These are phyloP conservation scores for Rhizophlyctis rosea DNA, from an alignment of 192 early-diverging fungal genomes.

Conservation along the genomic window DNA sequence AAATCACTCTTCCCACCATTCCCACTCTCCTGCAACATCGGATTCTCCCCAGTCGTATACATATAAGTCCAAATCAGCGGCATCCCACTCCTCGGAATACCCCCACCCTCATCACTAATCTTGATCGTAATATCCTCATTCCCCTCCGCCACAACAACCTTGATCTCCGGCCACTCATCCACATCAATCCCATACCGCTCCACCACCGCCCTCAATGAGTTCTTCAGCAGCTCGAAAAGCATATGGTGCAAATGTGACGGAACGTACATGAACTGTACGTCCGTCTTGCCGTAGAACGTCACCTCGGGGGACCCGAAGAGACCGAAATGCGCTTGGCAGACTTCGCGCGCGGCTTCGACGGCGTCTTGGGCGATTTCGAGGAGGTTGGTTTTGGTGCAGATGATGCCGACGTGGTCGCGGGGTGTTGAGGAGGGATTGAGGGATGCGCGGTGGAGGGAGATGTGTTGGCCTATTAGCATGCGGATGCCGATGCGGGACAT, in stretches of 20 bases:
- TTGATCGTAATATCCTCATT: constrained; percentile 93
- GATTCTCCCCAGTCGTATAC: constrained; percentile 57
- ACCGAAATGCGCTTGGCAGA: constrained; percentile 89
- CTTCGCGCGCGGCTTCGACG: constrained; percentile 82
- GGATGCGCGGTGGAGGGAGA: constrained; percentile 37
- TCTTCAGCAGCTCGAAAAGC: constrained; percentile 97
- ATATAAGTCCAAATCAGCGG: constrained; percentile 95
- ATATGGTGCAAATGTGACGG: constrained; percentile 95
- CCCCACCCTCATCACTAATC: constrained; percentile 92
- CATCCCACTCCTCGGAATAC: constrained; percentile 85
- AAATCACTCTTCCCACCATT: constrained; percentile 34
- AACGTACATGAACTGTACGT: constrained; percentile 94
- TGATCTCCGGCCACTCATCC: constrained; percentile 90
- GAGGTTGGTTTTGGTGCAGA: constrained; percentile 85
- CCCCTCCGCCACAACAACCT: constrained; percentile 73
- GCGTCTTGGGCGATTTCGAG: constrained; percentile 82
- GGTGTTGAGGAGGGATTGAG: constrained; percentile 6
- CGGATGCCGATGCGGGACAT: constrained; percentile 98
- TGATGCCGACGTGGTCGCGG: constrained; percentile 86
- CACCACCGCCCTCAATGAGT: constrained; percentile 91
- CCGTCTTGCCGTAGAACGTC: constrained; percentile 44
- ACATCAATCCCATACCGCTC: constrained; percentile 82
- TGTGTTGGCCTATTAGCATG: constrained; percentile 83
- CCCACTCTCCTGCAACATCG: constrained; percentile 32
- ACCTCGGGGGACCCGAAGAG: constrained; percentile 71